Base-by-base conservation (phyloP, 352 stramenopile species). In the Globisporangium spiculum region DNA sequence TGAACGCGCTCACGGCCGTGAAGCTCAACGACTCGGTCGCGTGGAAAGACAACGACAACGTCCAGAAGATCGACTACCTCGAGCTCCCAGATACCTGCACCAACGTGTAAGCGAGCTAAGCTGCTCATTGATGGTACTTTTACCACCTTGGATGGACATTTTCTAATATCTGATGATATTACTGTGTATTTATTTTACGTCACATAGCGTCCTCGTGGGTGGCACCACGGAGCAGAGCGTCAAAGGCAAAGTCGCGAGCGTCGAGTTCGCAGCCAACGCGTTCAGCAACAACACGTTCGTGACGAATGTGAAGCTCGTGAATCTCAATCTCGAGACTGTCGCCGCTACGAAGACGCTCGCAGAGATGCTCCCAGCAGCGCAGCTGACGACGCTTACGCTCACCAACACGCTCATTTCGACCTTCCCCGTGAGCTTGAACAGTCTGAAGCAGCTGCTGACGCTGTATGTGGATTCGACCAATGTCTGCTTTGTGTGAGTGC, bases 241-340 rank as follows among this genome's bases (percentile, higher is more conserved):
- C 24, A 73, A 73, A 1, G 79, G 79, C 4, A 80, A 81, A 50
- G 75, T 88, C 14, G 81, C 76, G 0, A 71, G 82, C 36, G 61
- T 86, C 32, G 69, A 71, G 12, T 38, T 90, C 4, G 70, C 65
- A n/a, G 27, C 72, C 2, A 32, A 73, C 27, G 71, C 84, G 34
- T 62, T 89, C 32, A 61, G 55, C 1, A 67, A 44, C n/a, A 75
- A 80, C 41, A 72, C 65, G 55, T 65, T 75, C 22, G 46, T 90
- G 14, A 69, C 68, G 41, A 73, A 70, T 9, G 71, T 90, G 77
- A 81, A 50, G 14, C 71, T 80, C 24, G 65, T 69, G 10, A 60
- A 74, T 36, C 32, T 61, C 18, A 32, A 70, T 32, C 55, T 70
- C 22, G 65, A 54, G 22, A 27, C 27, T 27, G 34, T n/a, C 3